Evolutionary conservation across 1,284 basidiomycete genomes (phyloP).

Genomic region (Moesziomyces sp.): DNA sequence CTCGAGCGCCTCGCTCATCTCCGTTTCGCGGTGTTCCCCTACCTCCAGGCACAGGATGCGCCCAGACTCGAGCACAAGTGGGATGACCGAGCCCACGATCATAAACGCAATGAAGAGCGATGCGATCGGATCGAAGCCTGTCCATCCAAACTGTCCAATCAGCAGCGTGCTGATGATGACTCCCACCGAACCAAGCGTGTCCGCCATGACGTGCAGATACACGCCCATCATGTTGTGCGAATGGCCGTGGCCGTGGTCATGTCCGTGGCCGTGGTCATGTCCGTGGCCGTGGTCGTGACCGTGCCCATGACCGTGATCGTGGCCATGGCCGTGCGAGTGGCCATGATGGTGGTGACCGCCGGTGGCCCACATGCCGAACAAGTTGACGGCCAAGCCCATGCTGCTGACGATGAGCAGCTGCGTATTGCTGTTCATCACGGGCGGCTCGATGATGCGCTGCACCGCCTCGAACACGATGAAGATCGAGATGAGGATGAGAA

Average conservation of each 20-base stretch:
- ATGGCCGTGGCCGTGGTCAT: constrained; percentile 73
- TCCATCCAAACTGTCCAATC: constrained; percentile 98
- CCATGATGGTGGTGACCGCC: constrained; percentile 71
- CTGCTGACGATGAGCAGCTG: constrained; percentile 90
- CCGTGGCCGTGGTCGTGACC: constrained; percentile 64
- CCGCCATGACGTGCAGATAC: constrained; percentile 76
- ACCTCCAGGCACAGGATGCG: constrained; percentile 88
- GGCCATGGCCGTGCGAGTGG: constrained; percentile 64
- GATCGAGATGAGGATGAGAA: constrained; percentile 93
- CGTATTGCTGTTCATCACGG: constrained; percentile 91
- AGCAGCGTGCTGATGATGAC: constrained; percentile 96
- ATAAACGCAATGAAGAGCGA: constrained; percentile 94
- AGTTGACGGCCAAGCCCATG: constrained; percentile 88
- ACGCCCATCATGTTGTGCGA: constrained; percentile 99
- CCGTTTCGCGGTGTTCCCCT: constrained; percentile 75
- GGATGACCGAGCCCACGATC: constrained; percentile 93
- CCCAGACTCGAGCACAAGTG: constrained; percentile 92
- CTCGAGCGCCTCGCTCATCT: constrained; percentile 78
- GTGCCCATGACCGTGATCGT: constrained; percentile 71
- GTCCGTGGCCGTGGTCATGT: constrained; percentile 63
- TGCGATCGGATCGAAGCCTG: constrained; percentile 97
- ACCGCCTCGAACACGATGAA: constrained; percentile 99
- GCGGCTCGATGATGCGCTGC: constrained; percentile 93
- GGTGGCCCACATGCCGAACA: constrained; percentile 99
- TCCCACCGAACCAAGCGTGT: constrained; percentile 84